Base-by-base conservation (phyloP, 768 basidiomycete species). In the Kwoniella newhampshirensis region DNA sequence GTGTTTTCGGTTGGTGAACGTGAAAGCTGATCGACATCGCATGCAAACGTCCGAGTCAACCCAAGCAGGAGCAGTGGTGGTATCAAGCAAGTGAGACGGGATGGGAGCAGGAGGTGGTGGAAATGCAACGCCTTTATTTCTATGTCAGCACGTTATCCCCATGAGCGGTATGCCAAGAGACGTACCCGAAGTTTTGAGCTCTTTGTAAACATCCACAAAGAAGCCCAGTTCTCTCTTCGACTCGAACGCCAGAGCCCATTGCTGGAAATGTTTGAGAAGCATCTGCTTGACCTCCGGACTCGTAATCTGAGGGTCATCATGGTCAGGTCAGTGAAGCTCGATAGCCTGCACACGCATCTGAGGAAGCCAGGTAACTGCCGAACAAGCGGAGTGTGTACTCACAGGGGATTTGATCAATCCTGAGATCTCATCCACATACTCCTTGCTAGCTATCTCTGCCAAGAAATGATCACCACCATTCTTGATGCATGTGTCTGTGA, bases 1-100 rank as follows among this genome's bases (percentile, higher is more conserved):
- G 68, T 99, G 96, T 74, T 97, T 97, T 48, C 96, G 84, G 73
- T 98, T 98, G 27, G 92, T 96, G 74, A 97, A 92, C 0, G 86
- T 84, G 77, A 99, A 99, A 0, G 89, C 75, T 0, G 88, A 86
- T 17, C 96, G 84, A 76, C 96, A 99, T 18, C 91, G 85, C 56
- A 94, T 83, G 75, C 96, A 99, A 15, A 92, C 84, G 43, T 96
- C 91, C 0, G 91, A 91, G 74, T 98, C 94, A 41, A 91, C 87
- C 96, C 96, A 99, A 73, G 94, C 89, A 1, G 96, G 96, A 0
- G 96, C 78, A 15, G 70, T 73, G 3, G 73, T 62, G n/a, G 74
- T 72, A 0, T 66, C 62, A 13, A 72, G 60, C n/a, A 76, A 62
- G 39, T 66, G 67, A 27, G 66, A 55, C 17, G 68, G 57, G 15